phyloP scores from a whole-genome alignment of 2,329 filamentous ascomycete genomes.

The Pleomassaria siparia region DNA sequence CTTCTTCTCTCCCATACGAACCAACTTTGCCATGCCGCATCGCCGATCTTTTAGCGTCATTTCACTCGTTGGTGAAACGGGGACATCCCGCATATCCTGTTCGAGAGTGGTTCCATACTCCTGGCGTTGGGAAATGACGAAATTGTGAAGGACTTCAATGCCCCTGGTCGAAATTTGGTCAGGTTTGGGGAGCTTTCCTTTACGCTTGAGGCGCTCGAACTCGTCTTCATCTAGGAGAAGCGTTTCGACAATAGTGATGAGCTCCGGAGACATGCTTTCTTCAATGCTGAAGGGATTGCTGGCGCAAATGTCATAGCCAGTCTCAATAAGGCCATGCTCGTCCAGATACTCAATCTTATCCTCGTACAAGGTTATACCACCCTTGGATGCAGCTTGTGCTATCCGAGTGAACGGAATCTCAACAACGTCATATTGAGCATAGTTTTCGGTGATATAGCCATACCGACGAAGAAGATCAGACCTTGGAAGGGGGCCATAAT shows the following conservation, averaged over 20 bases:
- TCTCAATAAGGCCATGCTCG: conserved; percentile 66
- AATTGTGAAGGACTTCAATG: conserved; percentile 41
- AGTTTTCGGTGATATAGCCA: conserved; percentile 80
- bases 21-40: conserved; percentile 62
- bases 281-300: conserved; percentile 36
- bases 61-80: conserved; percentile 32
- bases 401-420: conserved; percentile 65
- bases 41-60: conserved; percentile 24
- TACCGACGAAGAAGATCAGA: conserved; percentile 82
- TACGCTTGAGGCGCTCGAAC: conserved; percentile 45
- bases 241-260: conserved; percentile 48
- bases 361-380: conserved; percentile 15
- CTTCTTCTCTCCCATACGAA: conserved; percentile 72
- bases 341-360: conserved; percentile 57
- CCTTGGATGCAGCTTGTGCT: conserved; percentile 13
- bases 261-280: conserved; percentile 45
- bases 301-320: conserved; percentile 64
- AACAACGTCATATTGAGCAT: conserved; percentile 77
- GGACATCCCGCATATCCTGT: conserved; percentile 54
- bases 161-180: conserved; percentile 43
- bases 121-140: conserved; percentile 44
- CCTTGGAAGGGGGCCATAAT: conserved; percentile 82
- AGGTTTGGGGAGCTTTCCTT: conserved; percentile 47
- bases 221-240: conserved; percentile 46
- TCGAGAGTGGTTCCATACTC: conserved; percentile 59